Percentiles rank a stretch among this genome's conserved stretches.
These are phyloP conservation scores for Stipa capillata DNA, from an alignment of 176 grass and related monocot species.

Conservation along the genomic window DNA sequence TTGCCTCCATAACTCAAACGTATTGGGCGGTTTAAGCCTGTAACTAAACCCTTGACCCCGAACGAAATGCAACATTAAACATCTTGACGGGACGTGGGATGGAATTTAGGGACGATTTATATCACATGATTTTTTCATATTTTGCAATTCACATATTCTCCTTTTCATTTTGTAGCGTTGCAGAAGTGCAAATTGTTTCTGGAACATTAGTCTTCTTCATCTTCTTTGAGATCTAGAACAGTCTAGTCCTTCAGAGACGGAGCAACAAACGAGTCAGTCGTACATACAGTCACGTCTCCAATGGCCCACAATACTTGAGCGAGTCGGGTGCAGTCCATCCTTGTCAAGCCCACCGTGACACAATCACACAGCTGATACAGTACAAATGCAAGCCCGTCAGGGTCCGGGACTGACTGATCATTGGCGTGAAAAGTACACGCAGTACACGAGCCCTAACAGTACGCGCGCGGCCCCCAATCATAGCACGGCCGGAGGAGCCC, in stretches of 20 bases:
- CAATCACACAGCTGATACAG: neutral
- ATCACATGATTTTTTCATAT: neutral
- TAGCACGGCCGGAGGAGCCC: constrained; percentile 28
- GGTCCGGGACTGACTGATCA: neutral
- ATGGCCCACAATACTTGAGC: neutral
- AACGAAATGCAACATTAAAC: too few species aligned
- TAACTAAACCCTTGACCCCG: too few species aligned
- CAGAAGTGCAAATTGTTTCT: neutral
- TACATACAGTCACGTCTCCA: neutral
- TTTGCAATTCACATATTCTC: neutral
- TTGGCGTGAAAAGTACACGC: constrained; percentile 8
- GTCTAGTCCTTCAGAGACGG: neutral
- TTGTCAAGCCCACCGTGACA: neutral
- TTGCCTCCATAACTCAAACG: too few species aligned
- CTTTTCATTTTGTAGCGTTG: neutral
- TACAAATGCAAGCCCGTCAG: neutral
- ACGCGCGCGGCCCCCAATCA: constrained; percentile 5
- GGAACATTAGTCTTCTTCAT: neutral
- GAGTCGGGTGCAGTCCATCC: neutral
- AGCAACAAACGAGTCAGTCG: neutral
- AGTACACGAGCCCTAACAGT: neutral
- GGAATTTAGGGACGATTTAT: too few species aligned
- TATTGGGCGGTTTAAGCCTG: too few species aligned
- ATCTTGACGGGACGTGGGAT: neutral
- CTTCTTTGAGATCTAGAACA: neutral